These are phyloP conservation scores for Podaxis mareebaensis DNA, from an alignment of 768 basidiomycete genomes.

Conservation along the genomic window DNA sequence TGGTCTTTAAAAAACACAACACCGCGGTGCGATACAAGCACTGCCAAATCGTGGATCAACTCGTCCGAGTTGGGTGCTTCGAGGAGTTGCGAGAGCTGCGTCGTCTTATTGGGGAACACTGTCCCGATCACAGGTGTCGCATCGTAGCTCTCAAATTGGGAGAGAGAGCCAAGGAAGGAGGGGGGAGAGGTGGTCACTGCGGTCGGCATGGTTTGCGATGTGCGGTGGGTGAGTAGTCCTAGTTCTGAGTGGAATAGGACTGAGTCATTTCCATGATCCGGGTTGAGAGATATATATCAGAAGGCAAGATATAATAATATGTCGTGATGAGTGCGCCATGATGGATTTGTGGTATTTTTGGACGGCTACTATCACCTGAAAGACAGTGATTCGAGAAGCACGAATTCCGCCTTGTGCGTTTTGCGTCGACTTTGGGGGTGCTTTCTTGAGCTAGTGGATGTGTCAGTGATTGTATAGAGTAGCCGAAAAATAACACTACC, in stretches of 20 bases:
- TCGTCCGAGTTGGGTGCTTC: slow-evolving; percentile 46
- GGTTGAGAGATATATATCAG: not conserved
- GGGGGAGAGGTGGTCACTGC: not conserved
- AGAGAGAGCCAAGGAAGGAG: slow-evolving; percentile 37
- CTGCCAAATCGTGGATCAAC: slow-evolving; percentile 54
- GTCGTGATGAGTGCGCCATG: not conserved
- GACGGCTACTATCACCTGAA: not conserved
- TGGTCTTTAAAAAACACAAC: slow-evolving; percentile 68
- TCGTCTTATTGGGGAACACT: slow-evolving; percentile 41
- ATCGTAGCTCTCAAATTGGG: slow-evolving; percentile 34
- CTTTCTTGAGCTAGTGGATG: too few species aligned
- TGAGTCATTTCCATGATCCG: not conserved
- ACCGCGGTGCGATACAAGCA: slow-evolving; percentile 53
- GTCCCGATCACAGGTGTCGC: slow-evolving; percentile 61
- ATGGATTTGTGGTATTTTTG: not conserved
- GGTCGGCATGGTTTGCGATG: not conserved
- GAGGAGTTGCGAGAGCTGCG: slow-evolving; percentile 49
- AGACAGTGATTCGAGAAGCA: not conserved
- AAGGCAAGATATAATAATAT: too few species aligned
- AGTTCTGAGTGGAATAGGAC: too few species aligned
- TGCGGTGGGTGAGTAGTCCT: too few species aligned
- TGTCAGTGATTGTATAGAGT: too few species aligned
- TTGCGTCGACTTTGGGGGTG: too few species aligned
- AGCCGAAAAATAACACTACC: too few species aligned
- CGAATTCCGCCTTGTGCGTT: not conserved